Conservation (phyloP, 2,329 filamentous ascomycete species). For the Sporothrix schenckii region DNA sequence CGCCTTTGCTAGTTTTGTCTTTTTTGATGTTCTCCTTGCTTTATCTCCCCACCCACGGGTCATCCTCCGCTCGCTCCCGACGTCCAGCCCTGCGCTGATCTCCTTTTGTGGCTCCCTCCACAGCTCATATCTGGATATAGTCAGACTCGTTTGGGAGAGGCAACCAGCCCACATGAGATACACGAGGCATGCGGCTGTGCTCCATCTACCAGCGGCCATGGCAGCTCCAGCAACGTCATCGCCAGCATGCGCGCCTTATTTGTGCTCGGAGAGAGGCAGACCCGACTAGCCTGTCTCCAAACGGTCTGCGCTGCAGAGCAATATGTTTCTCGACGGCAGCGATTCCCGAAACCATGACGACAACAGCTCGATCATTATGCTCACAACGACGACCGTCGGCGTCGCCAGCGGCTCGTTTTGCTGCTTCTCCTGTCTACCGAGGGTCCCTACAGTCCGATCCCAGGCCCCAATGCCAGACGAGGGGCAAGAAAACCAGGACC, state of each 20-base stretch:
- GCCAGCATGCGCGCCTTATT: too few species aligned
- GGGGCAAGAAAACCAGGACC: constrained; percentile 60
- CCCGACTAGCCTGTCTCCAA: not conserved
- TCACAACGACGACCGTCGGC: not conserved
- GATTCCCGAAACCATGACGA: not conserved
- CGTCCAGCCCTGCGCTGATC: constrained; percentile 7
- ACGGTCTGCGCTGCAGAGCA: not conserved
- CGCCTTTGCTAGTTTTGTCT: not conserved
- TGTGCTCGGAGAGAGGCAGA: not conserved
- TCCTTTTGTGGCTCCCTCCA: not conserved
- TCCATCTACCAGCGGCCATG: constrained; percentile 20
- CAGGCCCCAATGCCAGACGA: constrained; percentile 38
- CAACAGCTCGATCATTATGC: constrained; percentile 3
- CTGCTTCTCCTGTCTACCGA: not conserved
- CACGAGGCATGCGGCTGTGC: constrained; percentile 21
- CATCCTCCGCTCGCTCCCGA: constrained; percentile 14
- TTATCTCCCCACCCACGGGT: not conserved
- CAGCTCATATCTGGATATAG: constrained; percentile 4
- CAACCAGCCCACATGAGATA: constrained; percentile 17
- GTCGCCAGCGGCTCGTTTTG: not conserved
- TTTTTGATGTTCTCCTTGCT: not conserved
- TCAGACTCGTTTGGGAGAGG: not conserved
- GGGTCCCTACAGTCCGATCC: not conserved
- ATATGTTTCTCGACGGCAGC: not conserved
- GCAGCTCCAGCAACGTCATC: constrained; percentile 8